Evolutionary conservation across 306 rosid species (phyloP).

Genomic region (Elaeagnus macrophylla): DNA sequence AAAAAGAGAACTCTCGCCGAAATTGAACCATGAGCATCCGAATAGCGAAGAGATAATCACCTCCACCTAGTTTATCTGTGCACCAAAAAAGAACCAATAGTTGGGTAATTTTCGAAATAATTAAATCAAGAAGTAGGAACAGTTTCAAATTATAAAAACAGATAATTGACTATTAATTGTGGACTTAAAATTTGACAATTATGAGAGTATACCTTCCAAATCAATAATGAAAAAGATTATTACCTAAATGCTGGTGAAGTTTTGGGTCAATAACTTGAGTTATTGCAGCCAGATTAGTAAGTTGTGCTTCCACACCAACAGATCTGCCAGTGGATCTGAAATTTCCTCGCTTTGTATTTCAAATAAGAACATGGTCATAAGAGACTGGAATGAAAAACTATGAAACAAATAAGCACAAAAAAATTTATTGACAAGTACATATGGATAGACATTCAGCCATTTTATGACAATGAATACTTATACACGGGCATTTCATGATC

Average conservation of each 20-base stretch:
- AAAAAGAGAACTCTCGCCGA: constrained; percentile 95
- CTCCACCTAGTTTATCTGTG: constrained; percentile 94
- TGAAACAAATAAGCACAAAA: background rate
- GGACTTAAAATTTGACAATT: too few relatives aligned
- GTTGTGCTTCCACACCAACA: constrained; percentile 86
- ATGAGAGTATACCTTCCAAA: background rate
- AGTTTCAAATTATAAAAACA: too few relatives aligned
- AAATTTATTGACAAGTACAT: background rate
- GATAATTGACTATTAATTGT: too few relatives aligned
- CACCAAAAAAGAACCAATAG: constrained; percentile 23
- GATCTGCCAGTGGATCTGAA: constrained; percentile 83
- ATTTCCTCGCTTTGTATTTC: constrained; percentile 72
- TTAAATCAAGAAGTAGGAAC: constrained; percentile 1
- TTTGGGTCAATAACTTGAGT: constrained; percentile 96
- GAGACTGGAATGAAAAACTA: constrained; percentile 27
- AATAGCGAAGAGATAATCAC: constrained; percentile 89
- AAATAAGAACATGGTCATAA: constrained; percentile 27
- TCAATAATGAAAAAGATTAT: constrained; percentile 23
- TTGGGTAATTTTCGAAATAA: constrained; percentile 21
- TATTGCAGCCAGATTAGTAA: constrained; percentile 68
- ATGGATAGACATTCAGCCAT: too few relatives aligned
- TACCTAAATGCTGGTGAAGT: constrained; percentile 96
- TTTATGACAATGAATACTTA: too few relatives aligned
- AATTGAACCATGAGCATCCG: constrained; percentile 99
- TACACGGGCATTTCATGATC: too few relatives aligned